These are phyloP conservation scores for Venturiaceae sp. DNA, from an alignment of 2,329 filamentous ascomycete genomes.

Conservation along the genomic window DNA sequence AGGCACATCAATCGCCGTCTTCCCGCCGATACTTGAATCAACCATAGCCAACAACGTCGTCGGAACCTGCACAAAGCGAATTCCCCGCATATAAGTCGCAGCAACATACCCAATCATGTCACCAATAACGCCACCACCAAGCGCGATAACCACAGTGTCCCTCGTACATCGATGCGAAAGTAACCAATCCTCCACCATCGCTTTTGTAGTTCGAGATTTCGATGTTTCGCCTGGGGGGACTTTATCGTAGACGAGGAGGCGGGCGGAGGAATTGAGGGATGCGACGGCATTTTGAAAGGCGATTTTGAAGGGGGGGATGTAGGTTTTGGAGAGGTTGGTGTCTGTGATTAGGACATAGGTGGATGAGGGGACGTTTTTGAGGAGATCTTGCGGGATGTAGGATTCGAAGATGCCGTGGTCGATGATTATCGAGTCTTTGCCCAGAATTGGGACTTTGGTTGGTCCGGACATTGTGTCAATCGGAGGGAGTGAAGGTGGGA, in stretches of 20 bases:
- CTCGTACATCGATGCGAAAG: slow-evolving; percentile 83
- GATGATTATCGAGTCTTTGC: slow-evolving; percentile 82
- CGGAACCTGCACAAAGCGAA: slow-evolving; percentile 92
- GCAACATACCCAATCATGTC: slow-evolving; percentile 98
- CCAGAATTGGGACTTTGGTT: slow-evolving; percentile 49
- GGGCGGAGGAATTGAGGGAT: slow-evolving; percentile 37
- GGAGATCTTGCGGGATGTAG: slow-evolving; percentile 72
- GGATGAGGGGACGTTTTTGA: slow-evolving; percentile 67
- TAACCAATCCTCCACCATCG: slow-evolving; percentile 96
- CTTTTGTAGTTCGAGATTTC: slow-evolving; percentile 88
- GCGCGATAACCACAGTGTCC: slow-evolving; percentile 88
- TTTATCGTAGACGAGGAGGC: slow-evolving; percentile 77
- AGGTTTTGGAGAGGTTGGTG: slow-evolving; percentile 75
- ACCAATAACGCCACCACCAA: slow-evolving; percentile 93
- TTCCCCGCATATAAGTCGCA: slow-evolving; percentile 95
- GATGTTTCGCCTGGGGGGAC: slow-evolving; percentile 89
- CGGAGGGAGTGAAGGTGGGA: neutral
- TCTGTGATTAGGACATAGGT: slow-evolving; percentile 97
- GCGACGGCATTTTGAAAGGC: slow-evolving; percentile 47
- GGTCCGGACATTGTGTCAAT: neutral
- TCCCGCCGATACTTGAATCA: slow-evolving; percentile 95
- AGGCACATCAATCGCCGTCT: slow-evolving; percentile 95
- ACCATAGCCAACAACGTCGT: slow-evolving; percentile 96
- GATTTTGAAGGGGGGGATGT: slow-evolving; percentile 66
- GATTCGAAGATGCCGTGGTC: slow-evolving; percentile 83